phyloP scores from a whole-genome alignment of 768 basidiomycete genomes.

The Tricholoma hemisulphureum region DNA sequence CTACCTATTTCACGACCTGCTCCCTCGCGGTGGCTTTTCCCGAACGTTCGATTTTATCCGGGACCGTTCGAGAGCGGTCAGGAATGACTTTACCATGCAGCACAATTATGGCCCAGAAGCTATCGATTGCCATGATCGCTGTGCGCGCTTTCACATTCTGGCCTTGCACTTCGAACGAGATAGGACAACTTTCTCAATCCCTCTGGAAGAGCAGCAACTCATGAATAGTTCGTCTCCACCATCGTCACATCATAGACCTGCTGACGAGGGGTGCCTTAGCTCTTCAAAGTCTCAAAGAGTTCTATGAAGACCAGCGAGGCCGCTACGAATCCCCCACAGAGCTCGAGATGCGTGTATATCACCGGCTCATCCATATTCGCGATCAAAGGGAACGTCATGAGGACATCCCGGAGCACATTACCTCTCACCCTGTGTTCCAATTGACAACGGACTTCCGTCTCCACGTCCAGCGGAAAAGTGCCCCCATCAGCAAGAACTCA shows the following conservation, averaged over 20 bases:
- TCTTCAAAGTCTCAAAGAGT: conserved; percentile 88
- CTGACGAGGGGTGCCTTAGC: conserved; percentile 44
- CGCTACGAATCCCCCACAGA: conserved; percentile 76
- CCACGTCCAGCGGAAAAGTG: conserved; percentile 77
- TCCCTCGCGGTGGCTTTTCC: conserved; percentile 66
- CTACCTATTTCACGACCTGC: conserved; percentile 86
- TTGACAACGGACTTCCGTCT: conserved; percentile 78
- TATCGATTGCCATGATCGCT: conserved; percentile 90
- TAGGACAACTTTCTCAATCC: conserved; percentile 53
- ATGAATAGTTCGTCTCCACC: conserved; percentile 72
- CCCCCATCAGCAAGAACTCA: conserved; percentile 70
- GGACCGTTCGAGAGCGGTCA: conserved; percentile 85
- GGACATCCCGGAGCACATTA: conserved; percentile 66
- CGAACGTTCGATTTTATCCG: conserved; percentile 81
- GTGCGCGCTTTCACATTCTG: conserved; percentile 90
- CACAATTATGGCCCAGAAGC: conserved; percentile 72
- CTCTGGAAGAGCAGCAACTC: conserved; percentile 83
- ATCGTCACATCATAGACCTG: neutral
- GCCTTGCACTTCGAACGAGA: conserved; percentile 70
- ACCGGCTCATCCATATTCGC: conserved; percentile 87
- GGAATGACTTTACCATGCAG: conserved; percentile 95
- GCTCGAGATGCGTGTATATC: conserved; percentile 95
- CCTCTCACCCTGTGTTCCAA: conserved; percentile 73
- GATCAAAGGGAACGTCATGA: conserved; percentile 78
- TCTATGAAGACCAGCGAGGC: conserved; percentile 80